Evolutionary conservation across 1,139 yeast genomes (phyloP), one percentile per base, ranked within the genome.

Genomic region (Debaryomyces singareniensis): DNA sequence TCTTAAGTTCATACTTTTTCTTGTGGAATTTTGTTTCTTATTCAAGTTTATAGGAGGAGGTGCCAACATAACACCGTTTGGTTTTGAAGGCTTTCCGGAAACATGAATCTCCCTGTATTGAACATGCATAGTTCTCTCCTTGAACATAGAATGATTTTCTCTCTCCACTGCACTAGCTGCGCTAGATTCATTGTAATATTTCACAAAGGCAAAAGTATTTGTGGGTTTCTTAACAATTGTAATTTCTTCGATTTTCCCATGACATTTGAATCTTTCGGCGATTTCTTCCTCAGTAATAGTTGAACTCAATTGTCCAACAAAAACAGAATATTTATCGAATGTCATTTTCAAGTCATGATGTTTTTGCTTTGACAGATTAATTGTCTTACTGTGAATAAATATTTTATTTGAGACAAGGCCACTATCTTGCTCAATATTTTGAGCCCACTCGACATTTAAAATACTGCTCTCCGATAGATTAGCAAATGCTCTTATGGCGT

Each of bases 401-500:
- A 18, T 7, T n/a, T 18, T 18, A 18, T 18, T 18, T n/a, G 21
- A 7, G n/a, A 7, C n/a, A n/a, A n/a, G n/a, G 9, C 9, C 7
- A 18, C n/a, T n/a, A 7, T 26, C 30, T 26, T 35, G 40, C 31
- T 76, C 84, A 28, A 83, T 66, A 48, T 86, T 86, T 55, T 83
- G 89, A 0, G 93, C 86, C 95, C 95, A 85, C 44, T 81, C 86
- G 24, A 80, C 83, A 23, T 60, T 56, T 68, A 75, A 77, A 15
- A 56, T 51, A 2, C 65, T 55, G 28, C 61, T 65, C 22, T 71
- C 66, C 36, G 81, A 70, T 37, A 83, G 64, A 43, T 68, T 71
- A 1, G 93, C 89, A 61, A 75, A 87, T 0, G 95, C 95, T 44
- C 80, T 69, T 29, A 86, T 84, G 2, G 96, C 96, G 53, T 89